These are phyloP conservation scores for Sarcodon sp. DNA, from an alignment of 768 basidiomycete genomes.

Conservation along the genomic window DNA sequence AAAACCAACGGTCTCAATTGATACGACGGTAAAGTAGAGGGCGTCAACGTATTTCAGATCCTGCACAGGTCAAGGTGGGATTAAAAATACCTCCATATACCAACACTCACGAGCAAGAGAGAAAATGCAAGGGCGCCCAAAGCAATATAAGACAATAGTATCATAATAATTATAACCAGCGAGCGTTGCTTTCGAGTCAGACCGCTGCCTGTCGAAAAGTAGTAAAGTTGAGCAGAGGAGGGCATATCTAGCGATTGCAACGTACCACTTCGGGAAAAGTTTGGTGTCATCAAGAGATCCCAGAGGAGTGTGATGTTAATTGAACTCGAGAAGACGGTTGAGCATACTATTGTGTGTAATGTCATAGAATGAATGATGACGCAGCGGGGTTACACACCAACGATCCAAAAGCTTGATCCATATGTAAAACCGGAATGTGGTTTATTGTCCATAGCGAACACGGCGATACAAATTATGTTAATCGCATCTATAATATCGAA, in stretches of 20 bases:
- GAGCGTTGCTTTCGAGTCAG: constrained; percentile 70
- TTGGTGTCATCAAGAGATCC: constrained; percentile 44
- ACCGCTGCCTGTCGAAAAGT: constrained; percentile 44
- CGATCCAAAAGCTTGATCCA: constrained; percentile 61
- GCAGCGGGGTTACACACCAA: constrained; percentile 12
- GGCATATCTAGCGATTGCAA: neutral
- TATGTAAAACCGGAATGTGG: constrained; percentile 59
- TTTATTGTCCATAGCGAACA: constrained; percentile 52
- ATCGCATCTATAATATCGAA: constrained; percentile 39
- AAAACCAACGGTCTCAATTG: constrained; percentile 59
- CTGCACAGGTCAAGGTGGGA: too few species aligned
- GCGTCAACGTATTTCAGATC: constrained; percentile 54
- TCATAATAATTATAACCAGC: constrained; percentile 68
- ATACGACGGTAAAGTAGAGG: constrained; percentile 65
- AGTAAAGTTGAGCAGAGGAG: neutral
- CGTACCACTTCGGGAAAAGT: constrained; percentile 55
- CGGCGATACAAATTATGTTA: constrained; percentile 43
- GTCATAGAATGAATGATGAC: constrained; percentile 5
- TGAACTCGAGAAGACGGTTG: constrained; percentile 49
- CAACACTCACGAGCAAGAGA: constrained; percentile 21
- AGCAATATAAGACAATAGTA: constrained; percentile 60
- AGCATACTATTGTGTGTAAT: constrained; percentile 29
- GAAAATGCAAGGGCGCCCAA: constrained; percentile 54
- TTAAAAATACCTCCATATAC: too few species aligned
- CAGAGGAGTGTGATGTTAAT: constrained; percentile 57